Evolutionary conservation across 495 filamentous ascomycete genomes (phyloP), one percentile per base, ranked within the genome.

Genomic region (Oleoguttula mirabilis): DNA sequence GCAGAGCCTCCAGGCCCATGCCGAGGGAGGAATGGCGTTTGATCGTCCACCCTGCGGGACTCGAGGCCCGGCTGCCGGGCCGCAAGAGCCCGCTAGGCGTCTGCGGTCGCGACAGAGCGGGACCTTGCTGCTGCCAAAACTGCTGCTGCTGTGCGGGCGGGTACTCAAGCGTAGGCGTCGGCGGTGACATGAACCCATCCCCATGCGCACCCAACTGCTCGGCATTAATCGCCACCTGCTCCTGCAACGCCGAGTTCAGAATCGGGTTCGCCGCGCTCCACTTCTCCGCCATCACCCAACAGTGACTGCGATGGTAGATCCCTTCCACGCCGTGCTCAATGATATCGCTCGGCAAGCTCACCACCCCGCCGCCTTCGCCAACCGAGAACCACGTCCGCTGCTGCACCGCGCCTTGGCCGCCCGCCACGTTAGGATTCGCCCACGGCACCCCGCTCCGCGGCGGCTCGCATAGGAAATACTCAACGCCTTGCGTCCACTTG

Each of bases 391-490:
- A 88, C 49, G 75, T 78, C 55, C 76, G 32, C 8, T 15, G 32
- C 16, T 6, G 10, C 50, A 73, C 73, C 21, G 70, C 69, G 43
- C 74, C 75, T 45, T 23, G 43, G 7, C 14, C 41, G 8, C 15
- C 24, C 2, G 30, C 32, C 15, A 67, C 70, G 46, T 70, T 67
- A 35, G 86, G 80, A 39, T 82, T 76, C 35, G 80, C 77, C 92
- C 90, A 98, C 2, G 90, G 88, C 2, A 78, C 69, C 47, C 79
- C 78, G 16, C 82, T 82, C 51, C 82, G 79, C 0, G 88, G 79
- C 8, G 84, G 79, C 57, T 94, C 75, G 62, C 88, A 96, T n/a
- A 96, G 72, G 67, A 95, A 96, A 64, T 96, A 94, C 59, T 95
- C 92, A 10, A 93, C 86, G 3, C 77, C 80, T 21, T 94, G 76